These are phyloP conservation scores for Kwoniella bestiolae DNA, from an alignment of 768 basidiomycete species.

Conservation along the genomic window DNA sequence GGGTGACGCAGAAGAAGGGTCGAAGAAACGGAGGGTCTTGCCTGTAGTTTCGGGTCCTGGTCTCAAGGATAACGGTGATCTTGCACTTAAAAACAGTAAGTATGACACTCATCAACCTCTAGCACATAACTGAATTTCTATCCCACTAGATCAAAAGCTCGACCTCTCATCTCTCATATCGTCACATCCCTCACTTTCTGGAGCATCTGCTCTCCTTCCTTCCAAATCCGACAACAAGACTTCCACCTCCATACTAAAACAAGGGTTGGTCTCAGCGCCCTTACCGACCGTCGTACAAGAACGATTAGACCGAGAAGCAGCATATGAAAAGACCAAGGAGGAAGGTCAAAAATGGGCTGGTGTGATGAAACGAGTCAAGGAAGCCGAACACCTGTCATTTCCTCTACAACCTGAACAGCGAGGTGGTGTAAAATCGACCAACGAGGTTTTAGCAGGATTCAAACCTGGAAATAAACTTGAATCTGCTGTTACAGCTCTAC, in stretches of 20 bases:
- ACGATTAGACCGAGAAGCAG: slow-evolving; percentile 86
- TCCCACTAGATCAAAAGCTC: slow-evolving; percentile 51
- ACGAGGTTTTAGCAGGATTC: slow-evolving; percentile 61
- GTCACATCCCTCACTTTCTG: slow-evolving; percentile 65
- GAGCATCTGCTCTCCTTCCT: slow-evolving; percentile 68
- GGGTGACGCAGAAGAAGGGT: slow-evolving; percentile 61
- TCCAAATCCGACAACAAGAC: slow-evolving; percentile 68
- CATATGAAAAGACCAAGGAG: slow-evolving; percentile 88
- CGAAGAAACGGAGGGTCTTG: slow-evolving; percentile 65
- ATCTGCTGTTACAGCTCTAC: slow-evolving; percentile 76
- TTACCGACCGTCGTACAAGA: slow-evolving; percentile 85
- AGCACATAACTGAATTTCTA: neutral
- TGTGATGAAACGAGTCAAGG: slow-evolving; percentile 88
- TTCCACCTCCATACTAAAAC: slow-evolving; percentile 63
- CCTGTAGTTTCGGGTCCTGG: slow-evolving; percentile 72
- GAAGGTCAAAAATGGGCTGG: slow-evolving; percentile 93
- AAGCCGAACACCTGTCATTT: slow-evolving; percentile 63
- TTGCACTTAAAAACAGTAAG: slow-evolving; percentile 59
- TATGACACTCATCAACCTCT: neutral
- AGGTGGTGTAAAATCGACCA: slow-evolving; percentile 50
- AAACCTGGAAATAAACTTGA: slow-evolving; percentile 88
- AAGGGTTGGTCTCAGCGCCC: slow-evolving; percentile 74
- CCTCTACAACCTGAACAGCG: slow-evolving; percentile 53
- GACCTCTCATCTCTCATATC: slow-evolving; percentile 64
- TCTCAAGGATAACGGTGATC: slow-evolving; percentile 70